Percentiles rank a stretch among this genome's conserved stretches.
phyloP scores from a whole-genome alignment of 352 stramenopile species.

The Pythium rhizo-oryzae region DNA sequence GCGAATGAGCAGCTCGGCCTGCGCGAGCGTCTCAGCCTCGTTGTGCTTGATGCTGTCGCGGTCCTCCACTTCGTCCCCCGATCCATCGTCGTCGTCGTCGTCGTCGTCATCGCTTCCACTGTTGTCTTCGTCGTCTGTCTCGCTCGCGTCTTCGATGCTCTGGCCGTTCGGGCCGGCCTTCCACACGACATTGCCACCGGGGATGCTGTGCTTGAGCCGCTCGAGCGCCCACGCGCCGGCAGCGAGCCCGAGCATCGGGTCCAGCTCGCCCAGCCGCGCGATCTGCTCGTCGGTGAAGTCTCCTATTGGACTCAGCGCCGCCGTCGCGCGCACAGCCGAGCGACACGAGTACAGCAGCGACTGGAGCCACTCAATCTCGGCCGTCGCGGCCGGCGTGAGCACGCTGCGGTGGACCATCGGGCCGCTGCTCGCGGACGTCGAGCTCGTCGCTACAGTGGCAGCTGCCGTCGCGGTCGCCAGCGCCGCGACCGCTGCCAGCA shows the following conservation, averaged over 20 bases:
- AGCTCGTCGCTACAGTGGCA: not conserved
- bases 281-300: conserved; percentile 38
- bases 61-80: conserved; percentile 25
- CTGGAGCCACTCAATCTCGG: conserved; percentile 20
- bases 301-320: conserved; percentile 3
- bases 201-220: not conserved
- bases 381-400: not conserved
- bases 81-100: conserved; percentile 28
- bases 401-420: conserved; percentile 9
- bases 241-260: conserved; percentile 22
- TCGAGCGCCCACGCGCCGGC: conserved; percentile 4
- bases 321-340: conserved; percentile 9
- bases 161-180: not conserved
- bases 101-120: conserved; percentile 7
- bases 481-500: not conserved
- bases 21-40: conserved; percentile 48
- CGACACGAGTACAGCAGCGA: conserved; percentile 11
- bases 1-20: conserved; percentile 47
- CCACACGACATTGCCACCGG: conserved; percentile 1
- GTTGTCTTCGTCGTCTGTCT: conserved; percentile 19
- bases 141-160: not conserved
- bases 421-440: not conserved
- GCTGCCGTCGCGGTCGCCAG: conserved; percentile 2
- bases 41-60: conserved; percentile 41
- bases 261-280: conserved; percentile 37